Conservation (phyloP, 345 rosid genomes). For the Angophora floribunda region DNA sequence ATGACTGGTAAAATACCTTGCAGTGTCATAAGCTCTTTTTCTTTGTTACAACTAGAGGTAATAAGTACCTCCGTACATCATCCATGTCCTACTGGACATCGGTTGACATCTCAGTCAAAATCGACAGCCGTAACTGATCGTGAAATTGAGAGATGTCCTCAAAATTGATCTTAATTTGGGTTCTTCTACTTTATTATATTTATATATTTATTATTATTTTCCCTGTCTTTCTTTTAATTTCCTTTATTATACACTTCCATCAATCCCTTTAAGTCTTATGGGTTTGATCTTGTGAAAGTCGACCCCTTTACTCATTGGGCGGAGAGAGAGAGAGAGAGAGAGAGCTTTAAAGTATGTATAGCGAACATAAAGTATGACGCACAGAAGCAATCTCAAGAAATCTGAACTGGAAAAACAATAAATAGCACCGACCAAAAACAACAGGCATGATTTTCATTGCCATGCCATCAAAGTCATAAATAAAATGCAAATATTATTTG, state of each 20-base stretch:
- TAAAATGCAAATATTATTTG: not conserved
- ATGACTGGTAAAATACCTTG: not conserved
- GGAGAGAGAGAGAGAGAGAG: not conserved
- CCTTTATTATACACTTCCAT: not conserved
- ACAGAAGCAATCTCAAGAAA: not conserved
- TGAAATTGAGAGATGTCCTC: not conserved
- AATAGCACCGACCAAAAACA: not conserved
- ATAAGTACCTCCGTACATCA: not conserved
- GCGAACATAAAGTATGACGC: not conserved
- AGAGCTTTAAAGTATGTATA: not conserved
- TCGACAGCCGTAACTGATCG: too few species aligned
- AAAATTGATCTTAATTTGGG: not conserved
- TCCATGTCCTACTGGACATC: not conserved
- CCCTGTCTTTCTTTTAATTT: not conserved
- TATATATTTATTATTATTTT: not conserved
- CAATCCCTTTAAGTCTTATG: not conserved
- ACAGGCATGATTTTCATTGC: not conserved
- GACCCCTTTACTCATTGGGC: not conserved
- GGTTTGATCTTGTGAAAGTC: not conserved
- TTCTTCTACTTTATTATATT: not conserved
- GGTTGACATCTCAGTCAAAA: too few species aligned
- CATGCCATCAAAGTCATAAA: not conserved
- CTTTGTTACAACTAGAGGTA: not conserved
- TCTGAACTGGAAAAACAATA: not conserved
- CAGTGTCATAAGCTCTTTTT: not conserved